Conservation (phyloP, 371 early-diverging fungal genomes). For the Syncephalastrum racemosum region DNA sequence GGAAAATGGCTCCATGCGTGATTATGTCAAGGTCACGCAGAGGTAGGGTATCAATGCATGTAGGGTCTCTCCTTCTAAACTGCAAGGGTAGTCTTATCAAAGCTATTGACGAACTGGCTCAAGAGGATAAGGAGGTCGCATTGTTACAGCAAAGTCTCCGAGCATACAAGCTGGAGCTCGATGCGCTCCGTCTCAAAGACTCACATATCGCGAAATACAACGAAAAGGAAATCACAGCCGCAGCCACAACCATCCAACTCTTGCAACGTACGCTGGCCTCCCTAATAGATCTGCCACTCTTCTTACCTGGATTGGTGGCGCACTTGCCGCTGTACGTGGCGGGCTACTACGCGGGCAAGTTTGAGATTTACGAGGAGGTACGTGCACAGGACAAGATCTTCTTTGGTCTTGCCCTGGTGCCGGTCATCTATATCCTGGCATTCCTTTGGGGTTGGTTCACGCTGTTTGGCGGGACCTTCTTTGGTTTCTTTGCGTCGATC, state of each 20-base stretch:
- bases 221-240: slow-evolving; percentile 42
- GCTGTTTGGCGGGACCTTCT: slow-evolving; percentile 40
- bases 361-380: slow-evolving; percentile 55
- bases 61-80: not conserved
- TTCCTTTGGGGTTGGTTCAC: slow-evolving; percentile 47
- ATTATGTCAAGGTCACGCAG: slow-evolving; percentile 54
- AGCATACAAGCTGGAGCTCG: slow-evolving; percentile 45
- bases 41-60: slow-evolving; percentile 25
- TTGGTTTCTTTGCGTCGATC: slow-evolving; percentile 41
- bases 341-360: slow-evolving; percentile 47
- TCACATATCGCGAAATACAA: slow-evolving; percentile 51
- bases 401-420: slow-evolving; percentile 39
- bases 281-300: slow-evolving; percentile 51
- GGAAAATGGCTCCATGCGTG: slow-evolving; percentile 39
- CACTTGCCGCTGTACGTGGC: slow-evolving; percentile 57
- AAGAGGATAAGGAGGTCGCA: slow-evolving; percentile 28
- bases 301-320: slow-evolving; percentile 50
- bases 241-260: slow-evolving; percentile 38
- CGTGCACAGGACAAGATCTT: slow-evolving; percentile 60
- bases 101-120: slow-evolving; percentile 27
- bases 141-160: slow-evolving; percentile 40
- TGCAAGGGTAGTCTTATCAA: slow-evolving; percentile 38
- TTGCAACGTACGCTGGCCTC: slow-evolving; percentile 37
- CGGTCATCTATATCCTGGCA: slow-evolving; percentile 37
- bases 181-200: slow-evolving; percentile 34